A percentile compares a stretch with the other conserved stretches of the same genome.
Evolutionary conservation across 2,329 filamentous ascomycete genomes (phyloP).

Genomic region (Cladosporium sp.): DNA sequence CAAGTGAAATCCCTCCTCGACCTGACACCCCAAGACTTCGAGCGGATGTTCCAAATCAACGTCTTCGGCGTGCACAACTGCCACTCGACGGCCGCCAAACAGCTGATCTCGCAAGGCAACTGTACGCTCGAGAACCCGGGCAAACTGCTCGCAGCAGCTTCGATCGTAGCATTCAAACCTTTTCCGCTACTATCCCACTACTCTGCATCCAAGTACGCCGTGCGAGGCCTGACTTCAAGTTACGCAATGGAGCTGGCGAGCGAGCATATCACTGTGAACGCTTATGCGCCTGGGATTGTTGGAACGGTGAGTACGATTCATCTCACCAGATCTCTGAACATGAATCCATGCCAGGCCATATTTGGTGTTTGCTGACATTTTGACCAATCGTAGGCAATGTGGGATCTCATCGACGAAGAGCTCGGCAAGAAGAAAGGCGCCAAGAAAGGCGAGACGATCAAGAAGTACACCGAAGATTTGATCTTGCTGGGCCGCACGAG

Average conservation of each 20-base stretch:
- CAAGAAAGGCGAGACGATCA: constrained; percentile 44
- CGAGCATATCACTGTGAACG: constrained; percentile 63
- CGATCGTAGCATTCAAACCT: constrained; percentile 58
- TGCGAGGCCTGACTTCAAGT: constrained; percentile 61
- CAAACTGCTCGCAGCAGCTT: constrained; percentile 35
- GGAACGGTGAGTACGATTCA: constrained; percentile 28
- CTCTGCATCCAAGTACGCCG: constrained; percentile 62
- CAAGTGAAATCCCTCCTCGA: constrained; percentile 56
- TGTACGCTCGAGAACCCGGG: constrained; percentile 35
- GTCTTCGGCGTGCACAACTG: constrained; percentile 63
- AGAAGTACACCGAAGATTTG: constrained; percentile 50
- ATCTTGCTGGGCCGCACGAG: constrained; percentile 56
- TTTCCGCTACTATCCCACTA: constrained; percentile 60
- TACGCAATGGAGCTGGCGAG: constrained; percentile 63
- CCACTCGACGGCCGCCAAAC: constrained; percentile 58
- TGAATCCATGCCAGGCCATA: constrained; percentile 52
- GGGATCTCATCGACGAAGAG: constrained; percentile 63
- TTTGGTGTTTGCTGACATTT: too few relatives aligned
- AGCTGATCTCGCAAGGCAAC: constrained; percentile 59
- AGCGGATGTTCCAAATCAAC: constrained; percentile 60
- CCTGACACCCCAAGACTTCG: constrained; percentile 53
- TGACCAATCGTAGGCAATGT: constrained; percentile 52
- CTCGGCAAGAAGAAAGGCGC: constrained; percentile 50
- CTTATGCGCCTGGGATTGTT: constrained; percentile 65
- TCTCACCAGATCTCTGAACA: too few relatives aligned